Percentiles rank a stretch among this genome's conserved stretches.
Evolutionary conservation across 208 protist genomes (phyloP).

Genomic region (Trypanosoma caninum): DNA sequence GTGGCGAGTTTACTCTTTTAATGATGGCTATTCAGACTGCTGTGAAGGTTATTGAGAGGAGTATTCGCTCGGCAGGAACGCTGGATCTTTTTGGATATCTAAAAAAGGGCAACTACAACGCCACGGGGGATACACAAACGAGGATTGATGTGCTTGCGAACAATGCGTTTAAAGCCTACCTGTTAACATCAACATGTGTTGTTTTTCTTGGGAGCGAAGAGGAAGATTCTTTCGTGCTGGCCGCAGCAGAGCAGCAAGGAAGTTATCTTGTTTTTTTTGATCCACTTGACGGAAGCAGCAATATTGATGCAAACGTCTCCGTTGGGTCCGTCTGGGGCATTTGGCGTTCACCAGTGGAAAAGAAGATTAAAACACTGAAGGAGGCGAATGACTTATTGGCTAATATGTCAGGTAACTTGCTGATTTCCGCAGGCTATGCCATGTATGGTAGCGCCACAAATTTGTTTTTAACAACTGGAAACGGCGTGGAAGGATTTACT

Average conservation of each 20-base stretch:
- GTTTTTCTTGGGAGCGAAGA: slow-evolving; percentile 79
- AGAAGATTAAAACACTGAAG: slow-evolving; percentile 74
- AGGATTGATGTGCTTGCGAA: slow-evolving; percentile 89
- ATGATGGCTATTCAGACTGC: slow-evolving; percentile 90
- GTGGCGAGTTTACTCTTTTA: slow-evolving; percentile 83
- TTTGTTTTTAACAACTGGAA: slow-evolving; percentile 90
- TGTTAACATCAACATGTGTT: slow-evolving; percentile 73
- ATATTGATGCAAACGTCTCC: slow-evolving; percentile 97
- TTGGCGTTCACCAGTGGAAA: slow-evolving; percentile 70
- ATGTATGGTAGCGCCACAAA: slow-evolving; percentile 95
- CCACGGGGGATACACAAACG: slow-evolving; percentile 80
- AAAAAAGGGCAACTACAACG: slow-evolving; percentile 40
- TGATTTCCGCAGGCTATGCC: slow-evolving; percentile 91
- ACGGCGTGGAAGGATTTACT: slow-evolving; percentile 94
- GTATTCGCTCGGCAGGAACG: slow-evolving; percentile 82
- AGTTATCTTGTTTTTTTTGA: slow-evolving; percentile 95
- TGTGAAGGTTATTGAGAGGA: slow-evolving; percentile 86
- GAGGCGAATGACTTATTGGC: slow-evolving; percentile 72
- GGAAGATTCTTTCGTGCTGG: slow-evolving; percentile 74
- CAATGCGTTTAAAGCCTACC: slow-evolving; percentile 82
- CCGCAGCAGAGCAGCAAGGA: slow-evolving; percentile 58
- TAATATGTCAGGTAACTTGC: slow-evolving; percentile 54
- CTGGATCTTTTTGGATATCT: slow-evolving; percentile 82
- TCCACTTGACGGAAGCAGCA: slow-evolving; percentile 95
- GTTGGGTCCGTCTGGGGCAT: slow-evolving; percentile 94